phyloP scores from a whole-genome alignment of 495 filamentous ascomycete genomes.

The Talaromyces wortmannii region DNA sequence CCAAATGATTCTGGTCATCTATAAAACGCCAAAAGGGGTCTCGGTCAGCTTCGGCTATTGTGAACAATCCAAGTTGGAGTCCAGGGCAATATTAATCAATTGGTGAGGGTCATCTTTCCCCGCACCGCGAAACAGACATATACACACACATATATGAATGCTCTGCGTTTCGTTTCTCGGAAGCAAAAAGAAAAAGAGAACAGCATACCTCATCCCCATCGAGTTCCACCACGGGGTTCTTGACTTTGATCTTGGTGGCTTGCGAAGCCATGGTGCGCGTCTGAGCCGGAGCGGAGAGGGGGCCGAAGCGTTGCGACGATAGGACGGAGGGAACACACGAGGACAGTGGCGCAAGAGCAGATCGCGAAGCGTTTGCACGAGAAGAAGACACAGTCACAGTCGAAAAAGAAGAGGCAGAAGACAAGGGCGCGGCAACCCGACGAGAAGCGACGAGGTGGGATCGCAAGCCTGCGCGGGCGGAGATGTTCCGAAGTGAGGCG shows the following conservation, averaged over 20 bases:
- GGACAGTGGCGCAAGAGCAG: neutral
- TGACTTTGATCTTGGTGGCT: constrained; percentile 83
- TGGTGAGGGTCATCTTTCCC: neutral
- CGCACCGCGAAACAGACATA: neutral
- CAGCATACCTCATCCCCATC: constrained; percentile 80
- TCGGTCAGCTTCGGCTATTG: constrained; percentile 3
- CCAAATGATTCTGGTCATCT: constrained; percentile 99
- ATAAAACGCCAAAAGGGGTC: neutral
- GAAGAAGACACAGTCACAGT: constrained; percentile 3
- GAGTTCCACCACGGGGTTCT: constrained; percentile 94
- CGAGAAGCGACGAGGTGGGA: no score
- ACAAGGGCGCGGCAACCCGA: neutral
- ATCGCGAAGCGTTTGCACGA: neutral
- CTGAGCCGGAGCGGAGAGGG: constrained; percentile 14
- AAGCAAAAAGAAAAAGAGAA: neutral
- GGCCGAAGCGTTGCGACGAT: neutral
- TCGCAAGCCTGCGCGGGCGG: neutral
- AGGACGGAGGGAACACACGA: neutral
- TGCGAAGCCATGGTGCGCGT: constrained; percentile 40
- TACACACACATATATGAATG: neutral
- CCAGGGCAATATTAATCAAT: neutral
- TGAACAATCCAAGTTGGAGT: neutral
- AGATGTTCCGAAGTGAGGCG: neutral
- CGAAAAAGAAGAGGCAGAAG: neutral
- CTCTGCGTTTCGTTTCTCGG: neutral